Evolutionary conservation across 495 filamentous ascomycete genomes (phyloP).

Genomic region (Daldinia caldariorum): DNA sequence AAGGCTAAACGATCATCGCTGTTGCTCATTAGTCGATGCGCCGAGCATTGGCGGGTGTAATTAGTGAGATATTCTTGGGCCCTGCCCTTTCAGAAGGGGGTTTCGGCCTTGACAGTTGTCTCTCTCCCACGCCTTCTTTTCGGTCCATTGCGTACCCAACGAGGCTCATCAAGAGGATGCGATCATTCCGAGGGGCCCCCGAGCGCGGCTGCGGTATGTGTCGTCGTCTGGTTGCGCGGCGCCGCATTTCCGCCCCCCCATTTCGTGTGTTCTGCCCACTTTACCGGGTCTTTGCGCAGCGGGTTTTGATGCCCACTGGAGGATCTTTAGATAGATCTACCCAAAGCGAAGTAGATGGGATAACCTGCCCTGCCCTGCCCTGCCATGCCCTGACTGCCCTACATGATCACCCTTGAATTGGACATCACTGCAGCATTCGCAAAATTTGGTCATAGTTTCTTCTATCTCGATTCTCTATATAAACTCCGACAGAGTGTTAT

Average conservation of each 20-base stretch:
- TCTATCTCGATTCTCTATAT: conserved; percentile 23
- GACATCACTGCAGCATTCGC: conserved; percentile 34
- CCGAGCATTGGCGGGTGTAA: conserved; percentile 41
- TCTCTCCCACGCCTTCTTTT: conserved; percentile 13
- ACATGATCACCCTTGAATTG: conserved; percentile 23
- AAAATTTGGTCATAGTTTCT: conserved; percentile 21
- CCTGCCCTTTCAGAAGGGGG: conserved; percentile 15
- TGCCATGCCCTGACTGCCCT: conserved; percentile 6
- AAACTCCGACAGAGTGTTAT: conserved; percentile 34
- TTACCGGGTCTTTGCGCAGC: conserved; percentile 11
- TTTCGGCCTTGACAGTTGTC: conserved; percentile 29
- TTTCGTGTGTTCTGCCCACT: conserved; percentile 32
- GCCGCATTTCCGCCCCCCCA: conserved; percentile 29
- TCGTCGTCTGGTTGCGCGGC: conserved; percentile 36
- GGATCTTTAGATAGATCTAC: conserved; percentile 38
- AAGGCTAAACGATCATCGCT: conserved; percentile 38
- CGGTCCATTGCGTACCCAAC: conserved; percentile 32
- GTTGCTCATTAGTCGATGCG: conserved; percentile 28
- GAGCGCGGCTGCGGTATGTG: conserved; percentile 31
- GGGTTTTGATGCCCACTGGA: conserved; percentile 22
- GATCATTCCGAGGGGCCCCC: conserved; percentile 37
- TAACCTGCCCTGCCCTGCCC: not conserved
- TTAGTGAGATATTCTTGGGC: conserved; percentile 33
- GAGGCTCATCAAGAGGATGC: conserved; percentile 20
- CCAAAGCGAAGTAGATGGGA: conserved; percentile 18